Percentiles rank a stretch among this genome's conserved stretches.
These are phyloP conservation scores for Termitomyces sp. DNA, from an alignment of 768 basidiomycete genomes.

Conservation along the genomic window DNA sequence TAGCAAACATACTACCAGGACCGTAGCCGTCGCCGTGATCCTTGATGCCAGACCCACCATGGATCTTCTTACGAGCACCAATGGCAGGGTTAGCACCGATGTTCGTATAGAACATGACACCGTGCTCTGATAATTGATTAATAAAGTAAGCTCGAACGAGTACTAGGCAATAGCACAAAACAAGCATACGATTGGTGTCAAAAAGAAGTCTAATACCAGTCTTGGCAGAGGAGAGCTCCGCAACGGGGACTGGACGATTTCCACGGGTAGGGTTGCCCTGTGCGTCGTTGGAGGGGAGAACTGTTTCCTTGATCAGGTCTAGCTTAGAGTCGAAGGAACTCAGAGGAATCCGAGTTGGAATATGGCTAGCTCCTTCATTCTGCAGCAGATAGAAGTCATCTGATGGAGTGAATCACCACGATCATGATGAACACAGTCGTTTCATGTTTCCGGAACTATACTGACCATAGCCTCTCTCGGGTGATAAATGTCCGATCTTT, in stretches of 20 bases:
- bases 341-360: slow-evolving; percentile 47
- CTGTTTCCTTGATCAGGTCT: slow-evolving; percentile 46
- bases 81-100: slow-evolving; percentile 43
- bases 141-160: background rate
- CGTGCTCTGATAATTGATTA: slow-evolving; percentile 46
- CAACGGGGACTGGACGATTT: slow-evolving; percentile 38
- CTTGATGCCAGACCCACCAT: slow-evolving; percentile 63
- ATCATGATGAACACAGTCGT: background rate
- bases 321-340: slow-evolving; percentile 36
- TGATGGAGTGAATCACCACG: slow-evolving; percentile 20
- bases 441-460: background rate
- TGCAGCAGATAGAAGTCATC: slow-evolving; percentile 66
- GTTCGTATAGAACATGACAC: slow-evolving; percentile 74
- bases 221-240: slow-evolving; percentile 50
- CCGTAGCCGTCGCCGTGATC: slow-evolving; percentile 58
- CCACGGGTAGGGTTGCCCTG: slow-evolving; percentile 19
- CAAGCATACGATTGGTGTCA: slow-evolving; percentile 67
- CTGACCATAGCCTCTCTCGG: slow-evolving; percentile 59
- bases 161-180: slow-evolving; percentile 7
- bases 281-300: slow-evolving; percentile 28
- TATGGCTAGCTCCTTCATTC: slow-evolving; percentile 28
- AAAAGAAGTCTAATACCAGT: slow-evolving; percentile 62
- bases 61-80: slow-evolving; percentile 67
- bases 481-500: slow-evolving; percentile 55
- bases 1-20: slow-evolving; percentile 43